Base-by-base conservation (phyloP, 2,329 filamentous ascomycete species). In the Raffaelea albimanens region DNA sequence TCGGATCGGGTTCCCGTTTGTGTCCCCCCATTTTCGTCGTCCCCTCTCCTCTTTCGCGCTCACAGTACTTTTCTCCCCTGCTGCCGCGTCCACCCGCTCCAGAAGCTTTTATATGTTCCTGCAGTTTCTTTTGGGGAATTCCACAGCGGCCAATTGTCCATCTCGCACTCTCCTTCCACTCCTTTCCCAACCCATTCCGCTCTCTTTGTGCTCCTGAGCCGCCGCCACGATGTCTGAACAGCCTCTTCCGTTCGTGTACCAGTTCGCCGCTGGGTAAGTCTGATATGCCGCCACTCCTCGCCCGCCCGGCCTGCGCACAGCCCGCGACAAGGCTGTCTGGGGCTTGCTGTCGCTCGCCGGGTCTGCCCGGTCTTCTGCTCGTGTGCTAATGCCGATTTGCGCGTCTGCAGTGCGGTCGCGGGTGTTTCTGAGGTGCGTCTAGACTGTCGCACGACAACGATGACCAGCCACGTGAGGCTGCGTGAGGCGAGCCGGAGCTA, bases 241-340 rank as follows among this genome's bases (percentile, higher is more conserved):
- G 71, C 87, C 90, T 50, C 80, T 96, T 58, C 88, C 88, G 50
- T 96, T 96, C 70, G 68, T 81, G 58, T 96, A 96, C 81, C 90
- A 95, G 73, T 95, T 97, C 75, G 85, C 83, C 66, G 90, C 91
- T 63, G 90, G 90, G 79, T 56, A 72, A 55, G 56, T 40, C 13
- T 5, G 20, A 10, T 3, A 8, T 36, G 25, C n/a, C 21, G 13
- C 25, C 23, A 11, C 13, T 18, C 36, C 16, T 22, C 23, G 16
- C 20, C 21, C 5, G 39, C n/a, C 14, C 11, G 13, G 25, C 40
- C 31, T 34, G 38, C 18, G 40, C 5, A 16, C 34, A 16, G n/a
- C n/a, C n/a, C n/a, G n/a, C n/a, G n/a, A n/a, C n/a, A n/a, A n/a
- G n/a, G n/a, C n/a, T n/a, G n/a, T n/a, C n/a, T n/a, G n/a, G n/a